phyloP scores from a whole-genome alignment of 345 rosid species.

The Pugionium dolabratum region DNA sequence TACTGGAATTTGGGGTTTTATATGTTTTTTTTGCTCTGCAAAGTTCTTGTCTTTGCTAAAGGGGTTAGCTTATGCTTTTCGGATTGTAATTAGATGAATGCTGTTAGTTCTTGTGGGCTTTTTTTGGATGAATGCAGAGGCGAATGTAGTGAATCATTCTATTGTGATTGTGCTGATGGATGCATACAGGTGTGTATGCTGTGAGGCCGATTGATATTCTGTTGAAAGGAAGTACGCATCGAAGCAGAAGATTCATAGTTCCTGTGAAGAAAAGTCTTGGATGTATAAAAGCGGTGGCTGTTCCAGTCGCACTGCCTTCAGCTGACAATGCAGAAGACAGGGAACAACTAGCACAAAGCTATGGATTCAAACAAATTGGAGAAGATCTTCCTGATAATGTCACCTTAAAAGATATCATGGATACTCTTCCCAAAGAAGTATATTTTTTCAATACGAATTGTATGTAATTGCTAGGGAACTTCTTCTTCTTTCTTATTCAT shows the following conservation, averaged over 20 bases:
- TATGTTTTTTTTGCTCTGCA: conserved; percentile 3
- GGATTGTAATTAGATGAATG: too few species aligned
- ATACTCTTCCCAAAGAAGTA: conserved; percentile 84
- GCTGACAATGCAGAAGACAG: conserved; percentile 60
- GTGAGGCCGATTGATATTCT: conserved; percentile 50
- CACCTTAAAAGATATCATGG: conserved; percentile 69
- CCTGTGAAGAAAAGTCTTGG: conserved; percentile 43
- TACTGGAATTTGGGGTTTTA: conserved; percentile 32
- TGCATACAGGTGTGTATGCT: conserved; percentile 51
- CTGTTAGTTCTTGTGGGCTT: background rate
- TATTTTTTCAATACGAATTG: background rate
- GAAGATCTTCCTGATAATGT: conserved; percentile 80
- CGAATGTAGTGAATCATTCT: conserved; percentile 11
- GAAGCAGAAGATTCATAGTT: conserved; percentile 31
- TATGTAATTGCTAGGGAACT: background rate
- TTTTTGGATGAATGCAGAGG: background rate
- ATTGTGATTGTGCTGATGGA: conserved; percentile 28
- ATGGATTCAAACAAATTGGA: conserved; percentile 87
- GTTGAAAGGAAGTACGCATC: conserved; percentile 42
- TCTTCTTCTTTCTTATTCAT: background rate
- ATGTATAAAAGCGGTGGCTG: conserved; percentile 61
- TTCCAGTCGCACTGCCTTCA: conserved; percentile 60
- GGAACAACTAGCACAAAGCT: conserved; percentile 66
- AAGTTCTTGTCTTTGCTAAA: conserved; percentile 8
- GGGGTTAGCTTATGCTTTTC: background rate